phyloP scores from a whole-genome alignment of 768 basidiomycete genomes.

The Pulveroboletus sp. region DNA sequence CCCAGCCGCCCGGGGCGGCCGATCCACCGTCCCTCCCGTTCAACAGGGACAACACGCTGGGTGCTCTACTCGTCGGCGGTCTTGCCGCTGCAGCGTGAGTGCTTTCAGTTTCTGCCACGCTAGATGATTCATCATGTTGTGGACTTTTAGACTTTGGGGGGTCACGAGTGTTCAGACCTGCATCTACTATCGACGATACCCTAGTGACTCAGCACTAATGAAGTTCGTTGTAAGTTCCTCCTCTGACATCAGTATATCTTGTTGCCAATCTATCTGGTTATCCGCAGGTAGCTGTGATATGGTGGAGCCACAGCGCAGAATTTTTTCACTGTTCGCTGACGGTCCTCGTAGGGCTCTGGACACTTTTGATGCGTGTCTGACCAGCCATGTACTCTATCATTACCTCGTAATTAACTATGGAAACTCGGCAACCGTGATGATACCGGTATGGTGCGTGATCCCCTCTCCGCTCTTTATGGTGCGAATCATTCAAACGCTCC shows the following conservation, averaged over 20 bases:
- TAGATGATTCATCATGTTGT: too few relatives aligned
- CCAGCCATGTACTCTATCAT: conserved; percentile 52
- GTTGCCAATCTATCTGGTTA: too few relatives aligned
- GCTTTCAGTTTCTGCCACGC: neutral
- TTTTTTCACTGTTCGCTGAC: neutral
- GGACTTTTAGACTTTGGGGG: too few relatives aligned
- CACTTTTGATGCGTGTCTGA: conserved; percentile 51
- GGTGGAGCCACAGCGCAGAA: too few relatives aligned
- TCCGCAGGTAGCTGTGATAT: too few relatives aligned
- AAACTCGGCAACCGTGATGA: conserved; percentile 40
- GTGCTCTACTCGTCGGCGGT: conserved; percentile 52
- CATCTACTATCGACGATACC: too few relatives aligned
- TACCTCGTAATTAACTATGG: conserved; percentile 56
- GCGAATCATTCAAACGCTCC: neutral
- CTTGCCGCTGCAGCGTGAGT: conserved; percentile 51
- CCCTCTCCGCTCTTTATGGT: neutral
- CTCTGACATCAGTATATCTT: too few relatives aligned
- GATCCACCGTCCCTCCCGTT: conserved; percentile 22
- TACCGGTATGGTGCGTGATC: conserved; percentile 44
- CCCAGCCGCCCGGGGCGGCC: neutral
- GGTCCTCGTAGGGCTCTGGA: conserved; percentile 37
- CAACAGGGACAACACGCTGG: conserved; percentile 44
- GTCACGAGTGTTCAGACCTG: too few relatives aligned
- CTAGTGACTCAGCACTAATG: too few relatives aligned
- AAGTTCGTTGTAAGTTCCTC: too few relatives aligned